Base-by-base conservation (phyloP, 306 rosid species). In the Canavalia ensiformis region DNA sequence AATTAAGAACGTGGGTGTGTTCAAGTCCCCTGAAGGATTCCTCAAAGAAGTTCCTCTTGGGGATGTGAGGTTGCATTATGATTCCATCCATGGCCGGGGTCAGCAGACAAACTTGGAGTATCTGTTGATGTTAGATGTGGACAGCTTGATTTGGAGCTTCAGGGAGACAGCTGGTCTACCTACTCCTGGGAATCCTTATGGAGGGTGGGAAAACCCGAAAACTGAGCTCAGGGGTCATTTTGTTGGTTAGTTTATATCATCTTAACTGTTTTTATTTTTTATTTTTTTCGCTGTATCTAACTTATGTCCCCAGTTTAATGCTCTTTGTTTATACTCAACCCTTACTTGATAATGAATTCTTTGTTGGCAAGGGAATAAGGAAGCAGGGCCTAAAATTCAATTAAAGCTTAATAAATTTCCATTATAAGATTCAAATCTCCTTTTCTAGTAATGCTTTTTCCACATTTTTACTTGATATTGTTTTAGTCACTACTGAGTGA, bases 221-320 rank as follows among this genome's bases (percentile, higher is more conserved):
- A 0, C 3, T 39, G 99, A 95, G 82, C 97, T 95, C 35, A 89
- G 99, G 9, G 99, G 99, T 37, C 97, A 95, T 86, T 95, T 91
- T 82, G 97, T 95, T 64, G 99, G 97, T 95, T 44, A 69, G 82
- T 87, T 77, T 52, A 10, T 58, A 72, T 81, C 39, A 31, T 56
- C 1, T 39, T 12, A 56, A 45, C 5, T 33, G 0, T 60, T 59
- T 4, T 35, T 29, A 1, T 37, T 50, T 5, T 0, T 31, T 49
- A 18, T 62, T 34, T 34, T 7, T 9, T 4, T 54, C 28, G 4
- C 8, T 33, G 68, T 13, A 54, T 66, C 7, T 41, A 13, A 34
- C 33, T 6, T 51, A n/a, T 77, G 18, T 52, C 25, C 54, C 31
- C 6, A 29, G n/a, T 41, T 77, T 63, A 34, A 11, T 63, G 35